Percentiles rank a stretch among this genome's conserved stretches.
Conservation (phyloP, 768 basidiomycete genomes). For the Trametes maxima region DNA sequence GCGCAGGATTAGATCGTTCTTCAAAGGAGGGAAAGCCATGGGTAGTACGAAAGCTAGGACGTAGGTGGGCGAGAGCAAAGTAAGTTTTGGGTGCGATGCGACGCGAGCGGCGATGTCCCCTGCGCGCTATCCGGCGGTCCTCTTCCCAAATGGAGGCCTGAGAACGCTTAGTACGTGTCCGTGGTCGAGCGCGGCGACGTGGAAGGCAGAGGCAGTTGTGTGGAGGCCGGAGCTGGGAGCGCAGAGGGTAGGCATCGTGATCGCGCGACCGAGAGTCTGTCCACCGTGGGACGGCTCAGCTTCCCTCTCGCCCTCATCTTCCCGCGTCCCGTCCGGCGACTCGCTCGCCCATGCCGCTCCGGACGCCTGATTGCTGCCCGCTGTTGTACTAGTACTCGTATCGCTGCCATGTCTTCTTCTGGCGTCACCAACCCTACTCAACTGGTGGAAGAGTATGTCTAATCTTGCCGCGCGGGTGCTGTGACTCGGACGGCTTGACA, state of each 20-base stretch:
- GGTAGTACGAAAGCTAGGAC: not conserved
- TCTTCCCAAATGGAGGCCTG: not conserved
- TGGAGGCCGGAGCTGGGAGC: not conserved
- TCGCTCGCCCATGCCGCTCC: not conserved
- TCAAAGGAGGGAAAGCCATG: slow-evolving; percentile 68
- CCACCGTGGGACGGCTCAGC: slow-evolving; percentile 16
- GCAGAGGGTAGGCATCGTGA: slow-evolving; percentile 10
- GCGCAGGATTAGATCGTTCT: slow-evolving; percentile 88
- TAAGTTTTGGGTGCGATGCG: not conserved
- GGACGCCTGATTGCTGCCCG: slow-evolving; percentile 5
- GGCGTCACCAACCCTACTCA: slow-evolving; percentile 56
- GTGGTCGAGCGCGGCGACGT: slow-evolving; percentile 7
- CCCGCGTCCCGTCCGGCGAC: slow-evolving; percentile 15
- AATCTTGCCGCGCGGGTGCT: not conserved
- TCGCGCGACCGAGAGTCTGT: slow-evolving; percentile 16
- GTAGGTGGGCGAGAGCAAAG: not conserved
- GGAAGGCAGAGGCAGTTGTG: not conserved
- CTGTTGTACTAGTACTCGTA: not conserved
- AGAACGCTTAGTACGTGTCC: slow-evolving; percentile 11
- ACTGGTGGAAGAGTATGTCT: slow-evolving; percentile 63
- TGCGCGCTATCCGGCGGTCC: not conserved
- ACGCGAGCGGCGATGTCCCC: not conserved
- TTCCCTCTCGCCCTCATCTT: slow-evolving; percentile 22
- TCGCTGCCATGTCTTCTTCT: slow-evolving; percentile 37
- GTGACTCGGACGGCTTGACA: not conserved